These are phyloP conservation scores for Leucocoprinus birnbaumii DNA, from an alignment of 768 basidiomycete genomes.

Conservation along the genomic window DNA sequence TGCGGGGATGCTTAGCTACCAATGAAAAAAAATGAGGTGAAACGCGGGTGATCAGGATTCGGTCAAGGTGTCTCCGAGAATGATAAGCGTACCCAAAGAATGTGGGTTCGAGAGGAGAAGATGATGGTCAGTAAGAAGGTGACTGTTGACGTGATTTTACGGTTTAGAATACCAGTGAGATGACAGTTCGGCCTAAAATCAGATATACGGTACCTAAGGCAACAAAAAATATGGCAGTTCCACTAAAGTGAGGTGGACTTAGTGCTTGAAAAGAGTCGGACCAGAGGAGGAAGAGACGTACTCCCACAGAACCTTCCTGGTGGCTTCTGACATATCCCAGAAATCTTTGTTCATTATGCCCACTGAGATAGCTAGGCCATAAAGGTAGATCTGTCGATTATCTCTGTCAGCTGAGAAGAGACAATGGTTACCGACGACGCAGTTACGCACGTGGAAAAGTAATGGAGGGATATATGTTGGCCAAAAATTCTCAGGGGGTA, in stretches of 20 bases:
- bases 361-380: background rate
- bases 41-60: too few species aligned
- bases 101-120: background rate
- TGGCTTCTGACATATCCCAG: conserved; percentile 5
- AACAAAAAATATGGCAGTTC: background rate
- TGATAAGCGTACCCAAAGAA: background rate
- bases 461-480: background rate
- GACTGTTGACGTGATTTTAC: background rate
- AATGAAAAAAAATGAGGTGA: background rate
- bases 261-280: background rate
- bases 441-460: conserved; percentile 2
- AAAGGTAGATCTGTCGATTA: conserved; percentile 1
- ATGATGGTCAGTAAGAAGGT: background rate
- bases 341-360: background rate
- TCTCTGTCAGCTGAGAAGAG: background rate
- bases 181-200: background rate
- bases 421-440: background rate
- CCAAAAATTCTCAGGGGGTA: conserved; percentile 1
- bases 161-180: too few species aligned
- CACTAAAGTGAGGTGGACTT: background rate
- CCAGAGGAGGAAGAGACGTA: background rate
- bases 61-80: background rate
- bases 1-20: conserved; percentile 7
- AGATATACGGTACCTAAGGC: background rate
- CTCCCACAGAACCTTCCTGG: conserved; percentile 11